Base-by-base conservation (phyloP, 495 filamentous ascomycete genomes). In the Penicillium goetzii region DNA sequence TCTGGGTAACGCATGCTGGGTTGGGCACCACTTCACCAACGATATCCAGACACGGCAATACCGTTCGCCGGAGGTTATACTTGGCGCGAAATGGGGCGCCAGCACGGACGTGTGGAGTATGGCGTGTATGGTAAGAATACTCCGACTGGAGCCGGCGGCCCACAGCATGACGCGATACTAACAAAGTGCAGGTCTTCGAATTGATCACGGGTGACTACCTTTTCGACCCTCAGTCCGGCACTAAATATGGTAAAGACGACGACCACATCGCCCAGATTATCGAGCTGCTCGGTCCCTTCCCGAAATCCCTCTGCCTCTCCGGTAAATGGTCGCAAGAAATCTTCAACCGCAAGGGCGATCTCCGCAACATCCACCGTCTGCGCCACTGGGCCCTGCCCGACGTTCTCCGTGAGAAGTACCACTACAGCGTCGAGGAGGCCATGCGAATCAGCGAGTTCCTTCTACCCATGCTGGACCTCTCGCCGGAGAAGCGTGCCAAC, bases 91-190 rank as follows among this genome's bases (percentile, higher is more conserved):
- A 79, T 99, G 95, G 95, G 95, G 95, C 56, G 95, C 95, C 4
- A 98, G 95, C 71, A 98, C 95, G 2, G 95, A 99, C 74, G 89
- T 99, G 19, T 99, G 95, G 95, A 98, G 96, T 78, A 99, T 99
- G 95, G 92, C 96, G 25, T 90, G 90, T 67, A 99, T 99, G 95
- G 96, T 98, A 36, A 55, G 52, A 36, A 11, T 82, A 57, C 84
- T 69, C 4, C 19, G n/a, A 40, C 9, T 10, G 3, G 9, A 17
- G 17, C 14, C 12, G 12, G 3, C 30, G 17, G 26, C 6, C 17
- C 36, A 36, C 34, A n/a, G 15, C 7, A n/a, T 21, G 17, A 41
- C 30, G 6, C 30, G 30, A 32, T 32, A 7, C 58, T 61, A 57
- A 58, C 30, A 19, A 15, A 50, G 30, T 47, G 56, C 67, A 99